Conservation (phyloP, 441 rosid species). For the Croton setiger region DNA sequence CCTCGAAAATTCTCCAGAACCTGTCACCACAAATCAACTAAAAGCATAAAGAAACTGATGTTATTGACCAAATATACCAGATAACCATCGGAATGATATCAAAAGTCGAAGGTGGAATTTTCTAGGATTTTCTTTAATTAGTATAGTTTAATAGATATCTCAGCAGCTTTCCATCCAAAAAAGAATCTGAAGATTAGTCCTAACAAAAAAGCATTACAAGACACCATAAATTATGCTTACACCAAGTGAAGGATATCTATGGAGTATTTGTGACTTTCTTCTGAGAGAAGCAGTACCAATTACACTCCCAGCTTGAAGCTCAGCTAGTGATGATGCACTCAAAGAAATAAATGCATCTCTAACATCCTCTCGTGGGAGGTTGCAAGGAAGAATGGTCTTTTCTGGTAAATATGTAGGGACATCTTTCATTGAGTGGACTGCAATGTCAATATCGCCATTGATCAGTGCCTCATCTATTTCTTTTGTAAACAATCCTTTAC, state of each 20-base stretch:
- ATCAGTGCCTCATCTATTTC: slow-evolving; percentile 92
- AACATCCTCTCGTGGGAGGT: slow-evolving; percentile 90
- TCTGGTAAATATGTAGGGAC: slow-evolving; percentile 93
- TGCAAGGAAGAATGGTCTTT: slow-evolving; percentile 79
- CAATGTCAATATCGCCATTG: slow-evolving; percentile 89
- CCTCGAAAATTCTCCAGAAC: slow-evolving; percentile 91
- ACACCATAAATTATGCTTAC: slow-evolving; percentile 30
- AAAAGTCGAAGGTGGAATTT: too few relatives aligned
- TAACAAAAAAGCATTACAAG: background rate
- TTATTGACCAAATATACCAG: background rate
- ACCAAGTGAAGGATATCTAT: slow-evolving; percentile 69
- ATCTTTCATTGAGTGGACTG: slow-evolving; percentile 98
- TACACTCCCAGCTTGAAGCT: slow-evolving; percentile 81
- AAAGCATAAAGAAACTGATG: slow-evolving; percentile 13
- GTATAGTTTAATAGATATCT: background rate
- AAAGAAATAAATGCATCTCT: slow-evolving; percentile 87
- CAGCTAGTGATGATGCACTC: slow-evolving; percentile 58
- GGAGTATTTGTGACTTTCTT: slow-evolving; percentile 90
- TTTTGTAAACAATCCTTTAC: slow-evolving; percentile 95
- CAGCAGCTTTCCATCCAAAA: background rate
- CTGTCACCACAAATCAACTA: slow-evolving; percentile 36
- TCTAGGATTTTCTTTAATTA: too few relatives aligned
- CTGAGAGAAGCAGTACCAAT: slow-evolving; percentile 96
- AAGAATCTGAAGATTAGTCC: background rate
- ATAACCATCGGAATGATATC: background rate